A percentile compares a stretch with the other conserved stretches of the same genome.
These are phyloP conservation scores for Hortaea sp. DNA, from an alignment of 2,329 filamentous ascomycete genomes.

Conservation along the genomic window DNA sequence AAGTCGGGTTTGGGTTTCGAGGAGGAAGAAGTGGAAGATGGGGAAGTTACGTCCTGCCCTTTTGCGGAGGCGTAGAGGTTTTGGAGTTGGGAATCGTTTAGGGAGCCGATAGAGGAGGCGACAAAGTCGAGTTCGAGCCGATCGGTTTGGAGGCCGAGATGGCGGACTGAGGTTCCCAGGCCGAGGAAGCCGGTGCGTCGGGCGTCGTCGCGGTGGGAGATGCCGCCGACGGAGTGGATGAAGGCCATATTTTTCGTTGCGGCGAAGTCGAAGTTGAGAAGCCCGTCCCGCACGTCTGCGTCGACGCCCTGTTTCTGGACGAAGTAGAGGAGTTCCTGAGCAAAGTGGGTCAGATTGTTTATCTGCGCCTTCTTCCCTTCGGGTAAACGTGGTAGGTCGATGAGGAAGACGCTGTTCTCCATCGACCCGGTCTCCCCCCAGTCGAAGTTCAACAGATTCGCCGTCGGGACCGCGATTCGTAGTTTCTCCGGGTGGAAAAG, in stretches of 20 bases:
- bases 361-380: constrained; percentile 16
- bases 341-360: constrained; percentile 47
- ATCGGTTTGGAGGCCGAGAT: constrained; percentile 46
- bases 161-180: constrained; percentile 55
- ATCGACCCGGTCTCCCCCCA: constrained; percentile 80
- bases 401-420: constrained; percentile 87
- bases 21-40: constrained; percentile 5
- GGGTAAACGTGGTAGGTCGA: constrained; percentile 64
- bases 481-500: constrained; percentile 67
- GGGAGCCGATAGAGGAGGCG: constrained; percentile 68
- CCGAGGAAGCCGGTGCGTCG: constrained; percentile 61
- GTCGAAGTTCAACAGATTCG: constrained; percentile 75
- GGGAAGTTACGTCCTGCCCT: constrained; percentile 30
- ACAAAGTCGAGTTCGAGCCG: constrained; percentile 50
- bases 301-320: constrained; percentile 57
- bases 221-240: constrained; percentile 60
- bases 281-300: constrained; percentile 53
- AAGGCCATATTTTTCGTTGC: constrained; percentile 64
- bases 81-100: constrained; percentile 58
- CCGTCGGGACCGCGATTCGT: constrained; percentile 74
- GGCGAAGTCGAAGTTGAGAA: constrained; percentile 73
- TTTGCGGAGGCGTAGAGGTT: constrained; percentile 49
- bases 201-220: constrained; percentile 26
- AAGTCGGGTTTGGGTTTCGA: constrained; percentile 15
- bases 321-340: constrained; percentile 61